Percentiles rank a stretch among this genome's conserved stretches.
Evolutionary conservation across 1,284 basidiomycete species (phyloP).

Genomic region (Hypsizygus ulmarius): DNA sequence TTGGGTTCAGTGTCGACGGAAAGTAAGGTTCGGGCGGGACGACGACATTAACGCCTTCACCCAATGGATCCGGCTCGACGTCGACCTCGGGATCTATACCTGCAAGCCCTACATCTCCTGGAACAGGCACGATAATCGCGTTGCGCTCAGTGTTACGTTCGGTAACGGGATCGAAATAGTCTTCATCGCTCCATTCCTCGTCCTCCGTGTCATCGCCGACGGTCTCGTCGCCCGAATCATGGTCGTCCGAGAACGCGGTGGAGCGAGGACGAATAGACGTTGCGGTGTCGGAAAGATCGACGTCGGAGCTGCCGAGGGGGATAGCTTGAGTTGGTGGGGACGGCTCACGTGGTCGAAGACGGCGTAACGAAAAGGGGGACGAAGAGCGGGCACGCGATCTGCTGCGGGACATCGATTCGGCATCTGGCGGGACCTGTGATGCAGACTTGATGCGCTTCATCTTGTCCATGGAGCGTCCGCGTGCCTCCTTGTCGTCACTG

Average conservation of each 20-base stretch:
- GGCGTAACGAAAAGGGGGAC: slow-evolving; percentile 68
- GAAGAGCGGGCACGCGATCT: slow-evolving; percentile 61
- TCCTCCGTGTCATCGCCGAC: slow-evolving; percentile 46
- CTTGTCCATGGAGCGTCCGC: slow-evolving; percentile 53
- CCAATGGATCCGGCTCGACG: slow-evolving; percentile 71
- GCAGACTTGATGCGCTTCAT: slow-evolving; percentile 49
- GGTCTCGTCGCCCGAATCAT: slow-evolving; percentile 55
- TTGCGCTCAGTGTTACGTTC: slow-evolving; percentile 71
- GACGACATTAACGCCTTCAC: slow-evolving; percentile 89
- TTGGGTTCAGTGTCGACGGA: slow-evolving; percentile 60
- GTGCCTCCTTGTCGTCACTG: slow-evolving; percentile 42
- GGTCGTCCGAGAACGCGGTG: slow-evolving; percentile 46
- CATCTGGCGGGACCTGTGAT: slow-evolving; percentile 38
- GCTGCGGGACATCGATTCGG: slow-evolving; percentile 34
- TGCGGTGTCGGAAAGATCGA: slow-evolving; percentile 50
- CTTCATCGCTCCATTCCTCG: slow-evolving; percentile 53
- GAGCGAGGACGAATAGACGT: slow-evolving; percentile 44
- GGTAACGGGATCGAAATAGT: slow-evolving; percentile 72
- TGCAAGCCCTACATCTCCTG: slow-evolving; percentile 25
- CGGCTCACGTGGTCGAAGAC: slow-evolving; percentile 49
- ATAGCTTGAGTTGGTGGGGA: slow-evolving; percentile 74
- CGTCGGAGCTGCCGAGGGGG: slow-evolving; percentile 65
- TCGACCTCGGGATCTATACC: slow-evolving; percentile 32
- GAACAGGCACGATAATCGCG: slow-evolving; percentile 53
- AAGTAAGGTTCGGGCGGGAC: slow-evolving; percentile 79